Conservation (phyloP, 73 alveolate species). For the Stentor coeruleus region DNA sequence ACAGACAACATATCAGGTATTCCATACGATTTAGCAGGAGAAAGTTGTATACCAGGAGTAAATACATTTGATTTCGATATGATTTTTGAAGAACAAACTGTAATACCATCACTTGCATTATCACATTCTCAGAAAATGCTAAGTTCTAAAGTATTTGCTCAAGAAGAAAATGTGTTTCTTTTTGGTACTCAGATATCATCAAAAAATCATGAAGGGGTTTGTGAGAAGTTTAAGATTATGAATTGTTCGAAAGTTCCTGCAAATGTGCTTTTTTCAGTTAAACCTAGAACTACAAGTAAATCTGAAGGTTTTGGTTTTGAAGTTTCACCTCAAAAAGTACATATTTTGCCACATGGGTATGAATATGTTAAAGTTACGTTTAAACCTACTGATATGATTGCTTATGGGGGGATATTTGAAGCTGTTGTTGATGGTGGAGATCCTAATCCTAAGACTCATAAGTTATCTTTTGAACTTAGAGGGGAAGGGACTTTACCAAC, state of each 20-base stretch:
- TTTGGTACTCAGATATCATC: slow-evolving; percentile 97
- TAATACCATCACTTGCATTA: slow-evolving; percentile 87
- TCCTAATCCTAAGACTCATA: slow-evolving; percentile 82
- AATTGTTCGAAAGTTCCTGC: slow-evolving; percentile 94
- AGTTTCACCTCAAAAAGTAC: slow-evolving; percentile 77
- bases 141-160: slow-evolving; percentile 88
- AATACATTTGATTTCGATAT: slow-evolving; percentile 91
- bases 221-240: slow-evolving; percentile 95
- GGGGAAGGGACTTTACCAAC: slow-evolving; percentile 99
- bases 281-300: slow-evolving; percentile 92
- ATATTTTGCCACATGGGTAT: slow-evolving; percentile 94
- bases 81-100: slow-evolving; percentile 98
- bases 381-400: slow-evolving; percentile 92
- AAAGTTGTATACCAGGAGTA: slow-evolving; percentile 98
- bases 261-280: slow-evolving; percentile 78
- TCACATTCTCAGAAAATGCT: slow-evolving; percentile 81
- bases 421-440: slow-evolving; percentile 97
- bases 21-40: slow-evolving; percentile 94
- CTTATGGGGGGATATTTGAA: slow-evolving; percentile 96
- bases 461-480: slow-evolving; percentile 89
- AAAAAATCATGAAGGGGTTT: slow-evolving; percentile 95
- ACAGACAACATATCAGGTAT: slow-evolving; percentile 94
- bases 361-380: slow-evolving; percentile 92
- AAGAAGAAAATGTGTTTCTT: slow-evolving; percentile 92
- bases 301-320: slow-evolving; percentile 98